Percentiles rank a stretch among this genome's conserved stretches.
Conservation (phyloP, 345 rosid genomes). For the Linum lewisii region DNA sequence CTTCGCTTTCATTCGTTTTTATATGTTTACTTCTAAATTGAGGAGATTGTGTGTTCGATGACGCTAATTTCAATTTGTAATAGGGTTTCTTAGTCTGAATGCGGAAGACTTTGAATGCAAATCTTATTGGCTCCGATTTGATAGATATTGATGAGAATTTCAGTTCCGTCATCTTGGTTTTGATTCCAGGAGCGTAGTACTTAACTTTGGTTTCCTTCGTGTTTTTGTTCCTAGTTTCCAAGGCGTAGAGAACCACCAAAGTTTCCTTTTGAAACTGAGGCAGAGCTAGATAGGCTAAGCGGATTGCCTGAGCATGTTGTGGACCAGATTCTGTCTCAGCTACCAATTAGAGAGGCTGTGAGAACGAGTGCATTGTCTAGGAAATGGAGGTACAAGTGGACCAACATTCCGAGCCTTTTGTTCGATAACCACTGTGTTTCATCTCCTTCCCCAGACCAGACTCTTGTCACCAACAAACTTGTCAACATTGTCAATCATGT, state of each 20-base stretch:
- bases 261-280: constrained; percentile 28
- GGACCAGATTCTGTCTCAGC: constrained; percentile 43
- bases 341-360: constrained; percentile 54
- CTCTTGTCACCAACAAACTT: constrained; percentile 33
- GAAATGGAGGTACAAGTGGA: constrained; percentile 61
- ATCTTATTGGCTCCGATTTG: too few species aligned
- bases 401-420: constrained; percentile 44
- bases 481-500: constrained; percentile 51
- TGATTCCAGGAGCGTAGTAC: background rate
- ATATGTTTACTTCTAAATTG: too few species aligned
- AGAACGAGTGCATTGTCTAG: constrained; percentile 51
- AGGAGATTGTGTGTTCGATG: too few species aligned
- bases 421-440: constrained; percentile 44
- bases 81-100: too few species aligned
- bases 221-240: constrained; percentile 23
- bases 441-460: constrained; percentile 39
- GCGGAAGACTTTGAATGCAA: too few species aligned
- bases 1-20: too few species aligned
- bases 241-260: constrained; percentile 46
- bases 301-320: constrained; percentile 45
- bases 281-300: constrained; percentile 42
- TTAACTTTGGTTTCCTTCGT: background rate
- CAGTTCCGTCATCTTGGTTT: too few species aligned
- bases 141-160: too few species aligned
- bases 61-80: too few species aligned